phyloP scores from a whole-genome alignment of 2,329 filamentous ascomycete species.

The Aureobasidium sp. region DNA sequence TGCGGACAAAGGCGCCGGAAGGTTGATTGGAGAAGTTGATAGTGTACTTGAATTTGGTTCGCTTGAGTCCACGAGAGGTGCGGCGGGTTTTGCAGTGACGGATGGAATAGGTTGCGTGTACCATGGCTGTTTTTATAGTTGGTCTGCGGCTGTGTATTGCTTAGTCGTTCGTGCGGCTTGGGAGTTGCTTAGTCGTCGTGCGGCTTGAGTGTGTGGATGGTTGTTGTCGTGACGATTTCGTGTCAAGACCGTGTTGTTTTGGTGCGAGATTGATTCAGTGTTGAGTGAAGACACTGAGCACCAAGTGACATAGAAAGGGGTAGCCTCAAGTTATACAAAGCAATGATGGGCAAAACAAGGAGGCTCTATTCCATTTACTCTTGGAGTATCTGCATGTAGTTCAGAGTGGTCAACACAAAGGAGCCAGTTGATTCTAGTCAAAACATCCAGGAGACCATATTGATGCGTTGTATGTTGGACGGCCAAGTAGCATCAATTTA shows the following conservation, averaged over 20 bases:
- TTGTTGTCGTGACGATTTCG: background rate
- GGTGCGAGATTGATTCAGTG: background rate
- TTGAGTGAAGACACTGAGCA: background rate
- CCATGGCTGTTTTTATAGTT: background rate
- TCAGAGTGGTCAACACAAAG: background rate
- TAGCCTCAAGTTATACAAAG: background rate
- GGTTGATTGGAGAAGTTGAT: background rate
- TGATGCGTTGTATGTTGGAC: background rate
- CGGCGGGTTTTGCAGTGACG: background rate
- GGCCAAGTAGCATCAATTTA: background rate
- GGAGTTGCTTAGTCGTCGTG: background rate
- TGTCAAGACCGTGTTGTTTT: background rate
- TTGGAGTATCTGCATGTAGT: background rate
- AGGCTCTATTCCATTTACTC: background rate
- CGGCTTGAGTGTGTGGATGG: background rate
- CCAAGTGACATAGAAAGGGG: background rate
- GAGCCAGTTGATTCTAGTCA: background rate
- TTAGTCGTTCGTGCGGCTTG: background rate
- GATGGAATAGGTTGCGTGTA: background rate
- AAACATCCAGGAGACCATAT: background rate
- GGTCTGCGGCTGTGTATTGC: background rate
- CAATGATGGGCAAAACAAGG: background rate
- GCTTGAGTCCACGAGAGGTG: background rate
- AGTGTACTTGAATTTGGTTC: no score
- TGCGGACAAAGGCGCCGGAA: background rate